Evolutionary conservation across 2,329 filamentous ascomycete species (phyloP), one percentile per base, ranked within the genome.

Genomic region (Myriosclerotinia duriaeana): DNA sequence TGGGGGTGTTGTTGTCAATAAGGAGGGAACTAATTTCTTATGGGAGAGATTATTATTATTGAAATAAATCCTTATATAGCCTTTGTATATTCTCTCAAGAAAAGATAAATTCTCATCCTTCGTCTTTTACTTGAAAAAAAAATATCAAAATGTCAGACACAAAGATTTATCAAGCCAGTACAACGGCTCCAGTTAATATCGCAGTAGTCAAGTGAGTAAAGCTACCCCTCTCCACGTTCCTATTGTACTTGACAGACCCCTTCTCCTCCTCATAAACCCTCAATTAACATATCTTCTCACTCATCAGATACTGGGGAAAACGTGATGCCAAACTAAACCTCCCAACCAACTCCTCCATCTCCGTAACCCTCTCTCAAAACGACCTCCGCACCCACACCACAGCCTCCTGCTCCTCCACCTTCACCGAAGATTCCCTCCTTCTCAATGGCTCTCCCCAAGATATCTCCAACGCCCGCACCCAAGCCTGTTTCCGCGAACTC

Each of bases 111-210:
- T 55, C 34, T 20, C 15, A 12, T 42, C 30, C 20, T 46, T 22
- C 5, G 7, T 7, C n/a, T 36, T 44, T 30, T 34, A 26, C 30
- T 50, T 8, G 12, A 66, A 58, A n/a, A n/a, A 53, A 40, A 34
- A 44, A 44, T 17, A 38, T 67, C 69, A 74, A 53, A 58, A 77
- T 77, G 76, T 62, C 74, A n/a, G 72, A 75, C 66, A 69, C 68
- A 34, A 74, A 74, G 65, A 85, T 98, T 75, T 93, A 96, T 83
- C 90, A 93, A 75, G 92, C 95, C 73, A 97, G 91, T 83, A 97
- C 95, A 68, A 98, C 93, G 71, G 95, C 95, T 52, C 95, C 94
- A 17, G 94, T 98, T 77, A 98, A 98, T 83, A 98, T 98, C 77
- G 94, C 94, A 72, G 93, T 98, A 67, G 95, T 98, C 81, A 98